Percentiles rank a stretch among this genome's conserved stretches.
Evolutionary conservation across 441 rosid genomes (phyloP).

Genomic region (Isatis lusitanica): DNA sequence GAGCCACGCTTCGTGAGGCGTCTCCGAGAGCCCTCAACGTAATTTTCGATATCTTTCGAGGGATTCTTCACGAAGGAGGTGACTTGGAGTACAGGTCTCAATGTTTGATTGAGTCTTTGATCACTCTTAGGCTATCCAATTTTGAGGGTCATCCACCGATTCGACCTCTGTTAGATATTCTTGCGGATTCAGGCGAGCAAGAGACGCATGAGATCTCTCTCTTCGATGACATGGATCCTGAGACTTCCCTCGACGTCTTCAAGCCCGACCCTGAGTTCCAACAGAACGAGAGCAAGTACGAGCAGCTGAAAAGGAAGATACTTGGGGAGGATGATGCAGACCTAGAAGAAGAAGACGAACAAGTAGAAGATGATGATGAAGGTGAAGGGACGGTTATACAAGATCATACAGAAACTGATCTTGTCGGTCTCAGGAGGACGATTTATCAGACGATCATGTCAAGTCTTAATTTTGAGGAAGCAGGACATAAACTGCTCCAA

Average conservation of each 20-base stretch:
- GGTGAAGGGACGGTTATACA: constrained; percentile 50
- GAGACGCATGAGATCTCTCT: constrained; percentile 60
- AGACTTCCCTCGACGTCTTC: constrained; percentile 64
- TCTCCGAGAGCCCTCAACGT: constrained; percentile 48
- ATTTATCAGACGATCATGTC: constrained; percentile 85
- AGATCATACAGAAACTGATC: constrained; percentile 82
- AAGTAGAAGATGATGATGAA: constrained; percentile 39
- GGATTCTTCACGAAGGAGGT: constrained; percentile 75
- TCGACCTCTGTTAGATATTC: constrained; percentile 54
- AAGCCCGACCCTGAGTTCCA: constrained; percentile 51
- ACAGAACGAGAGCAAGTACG: constrained; percentile 61
- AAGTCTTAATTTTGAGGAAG: constrained; percentile 87
- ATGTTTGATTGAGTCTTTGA: constrained; percentile 65
- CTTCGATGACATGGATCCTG: constrained; percentile 51
- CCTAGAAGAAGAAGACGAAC: constrained; percentile 56
- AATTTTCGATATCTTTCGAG: constrained; percentile 63
- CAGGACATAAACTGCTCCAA: constrained; percentile 75
- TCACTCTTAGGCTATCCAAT: constrained; percentile 56
- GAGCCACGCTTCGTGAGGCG: constrained; percentile 65
- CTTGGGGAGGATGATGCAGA: constrained; percentile 66
- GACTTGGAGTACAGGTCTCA: constrained; percentile 73
- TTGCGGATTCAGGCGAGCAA: constrained; percentile 58
- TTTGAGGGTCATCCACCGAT: constrained; percentile 59
- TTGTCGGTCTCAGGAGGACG: constrained; percentile 70
- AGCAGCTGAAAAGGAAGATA: constrained; percentile 57